Evolutionary conservation across 2,329 filamentous ascomycete species (phyloP), one percentile per base, ranked within the genome.

Genomic region (Scedosporium dehoogii): DNA sequence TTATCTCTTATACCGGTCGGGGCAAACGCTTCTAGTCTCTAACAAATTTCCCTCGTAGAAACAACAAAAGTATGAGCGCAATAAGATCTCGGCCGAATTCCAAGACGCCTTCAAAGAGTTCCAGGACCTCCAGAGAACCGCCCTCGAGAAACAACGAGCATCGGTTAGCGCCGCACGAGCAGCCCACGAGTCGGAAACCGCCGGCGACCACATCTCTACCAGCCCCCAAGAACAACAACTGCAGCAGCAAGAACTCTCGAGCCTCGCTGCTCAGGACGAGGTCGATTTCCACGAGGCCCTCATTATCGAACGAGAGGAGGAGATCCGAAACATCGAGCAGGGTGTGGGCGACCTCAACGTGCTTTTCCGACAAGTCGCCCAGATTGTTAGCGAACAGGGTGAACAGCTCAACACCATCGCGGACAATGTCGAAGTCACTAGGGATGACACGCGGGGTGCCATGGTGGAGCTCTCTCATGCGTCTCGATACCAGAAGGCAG

Each of bases 311-410:
- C 92, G 96, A 61, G 94, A 99, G 75, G 87, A 91, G 63, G 94
- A 99, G 78, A 99, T 99, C 67, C 88, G 92, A 65, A 96, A 96
- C 72, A 99, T 99, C 70, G 94, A 97, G 77, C 92, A 97, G 74
- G 92, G 90, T 62, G 94, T 99, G 6, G 90, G 90, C 62, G 94
- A 99, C 70, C 79, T 99, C 65, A 99, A 99, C 70, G 94, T 97
- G 71, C 82, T 99, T 53, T 99, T 99, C 81, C 84, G 92, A 66
- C 93, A 99, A 78, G 92, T 99, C n/a, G 94, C 93, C 57, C 92
- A 96, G 74, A 97, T 99, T 74, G 92, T 99, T 59, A 86, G 86
- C 65, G 93, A 97, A 76, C 94, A 99, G 76, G 94, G 94, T 59
- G 90, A 91, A 68, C 85, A 90, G 74, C 80, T 99, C 33, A 89